Evolutionary conservation across 2,329 filamentous ascomycete species (phyloP).

Genomic region (Biscogniauxia mediterranea): DNA sequence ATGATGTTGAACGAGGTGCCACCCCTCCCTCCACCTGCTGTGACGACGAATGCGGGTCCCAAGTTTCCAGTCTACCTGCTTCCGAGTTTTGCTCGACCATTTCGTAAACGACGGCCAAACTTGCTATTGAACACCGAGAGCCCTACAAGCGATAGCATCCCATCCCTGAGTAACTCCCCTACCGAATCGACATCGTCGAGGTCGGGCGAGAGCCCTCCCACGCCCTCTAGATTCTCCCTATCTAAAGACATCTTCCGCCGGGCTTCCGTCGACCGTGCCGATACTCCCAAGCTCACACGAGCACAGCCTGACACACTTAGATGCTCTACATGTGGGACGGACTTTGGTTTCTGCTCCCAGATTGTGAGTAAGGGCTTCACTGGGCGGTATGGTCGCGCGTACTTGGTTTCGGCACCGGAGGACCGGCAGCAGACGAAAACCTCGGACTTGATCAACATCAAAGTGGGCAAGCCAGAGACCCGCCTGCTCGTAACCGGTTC

Average conservation of each 20-base stretch:
- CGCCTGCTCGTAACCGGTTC: conserved; percentile 60
- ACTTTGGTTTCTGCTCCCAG: conserved; percentile 60
- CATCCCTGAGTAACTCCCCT: conserved; percentile 37
- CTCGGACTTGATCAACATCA: conserved; percentile 50
- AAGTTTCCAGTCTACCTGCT: conserved; percentile 53
- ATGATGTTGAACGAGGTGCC: conserved; percentile 27
- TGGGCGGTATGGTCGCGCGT: conserved; percentile 63
- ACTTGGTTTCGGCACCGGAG: conserved; percentile 50
- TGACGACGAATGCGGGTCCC: conserved; percentile 27
- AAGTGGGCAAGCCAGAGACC: conserved; percentile 52
- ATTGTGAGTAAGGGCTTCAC: conserved; percentile 66
- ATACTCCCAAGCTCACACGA: conserved; percentile 37
- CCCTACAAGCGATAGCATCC: conserved; percentile 25
- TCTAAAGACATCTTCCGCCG: conserved; percentile 17
- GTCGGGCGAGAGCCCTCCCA: conserved; percentile 22
- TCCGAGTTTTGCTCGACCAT: conserved; percentile 49
- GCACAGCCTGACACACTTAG: conserved; percentile 54
- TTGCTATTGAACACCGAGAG: conserved; percentile 31
- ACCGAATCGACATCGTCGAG: conserved; percentile 33
- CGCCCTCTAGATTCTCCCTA: conserved; percentile 25
- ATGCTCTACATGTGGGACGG: conserved; percentile 57
- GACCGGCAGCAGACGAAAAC: conserved; percentile 9
- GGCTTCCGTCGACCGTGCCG: conserved; percentile 11
- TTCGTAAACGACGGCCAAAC: conserved; percentile 40
- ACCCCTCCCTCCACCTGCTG: conserved; percentile 13